Evolutionary conservation across 1,284 basidiomycete species (phyloP).

Genomic region (Trichosporon ovoides): DNA sequence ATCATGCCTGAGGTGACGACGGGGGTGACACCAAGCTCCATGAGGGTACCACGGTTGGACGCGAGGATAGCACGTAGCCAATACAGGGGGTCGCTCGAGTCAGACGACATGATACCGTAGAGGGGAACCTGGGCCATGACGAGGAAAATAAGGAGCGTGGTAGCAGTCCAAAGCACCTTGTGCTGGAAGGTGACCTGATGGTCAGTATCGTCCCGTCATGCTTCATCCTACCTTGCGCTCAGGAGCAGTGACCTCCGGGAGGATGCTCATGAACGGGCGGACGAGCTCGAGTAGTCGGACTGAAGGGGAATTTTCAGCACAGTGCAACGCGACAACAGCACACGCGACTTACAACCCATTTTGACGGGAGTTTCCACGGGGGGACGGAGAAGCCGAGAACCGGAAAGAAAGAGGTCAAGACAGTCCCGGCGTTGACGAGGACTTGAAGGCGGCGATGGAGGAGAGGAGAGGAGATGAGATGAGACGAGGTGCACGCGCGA

Average conservation of each 20-base stretch:
- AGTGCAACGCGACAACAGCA: not conserved
- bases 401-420: slow-evolving; percentile 7
- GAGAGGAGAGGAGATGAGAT: slow-evolving; percentile 3
- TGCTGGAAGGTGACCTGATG: slow-evolving; percentile 85
- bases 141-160: slow-evolving; percentile 94
- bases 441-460: slow-evolving; percentile 6
- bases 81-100: slow-evolving; percentile 95
- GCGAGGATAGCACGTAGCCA: slow-evolving; percentile 99
- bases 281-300: slow-evolving; percentile 95
- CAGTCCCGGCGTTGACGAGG: slow-evolving; percentile 6
- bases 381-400: slow-evolving; percentile 17
- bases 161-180: slow-evolving; percentile 94
- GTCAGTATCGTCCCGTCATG: slow-evolving; percentile 9
- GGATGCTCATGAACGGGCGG: slow-evolving; percentile 85
- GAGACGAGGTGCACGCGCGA: not conserved
- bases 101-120: slow-evolving; percentile 96
- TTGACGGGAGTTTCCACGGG: slow-evolving; percentile 24
- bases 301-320: slow-evolving; percentile 35
- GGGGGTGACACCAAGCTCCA: slow-evolving; percentile 97
- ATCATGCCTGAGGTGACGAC: slow-evolving; percentile 99
- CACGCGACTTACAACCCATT: slow-evolving; percentile 38
- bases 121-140: slow-evolving; percentile 95
- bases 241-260: slow-evolving; percentile 91
- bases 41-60: slow-evolving; percentile 94
- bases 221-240: slow-evolving; percentile 71